These are phyloP conservation scores for Pythium pyrilobum DNA, from an alignment of 352 stramenopile genomes.

Conservation along the genomic window DNA sequence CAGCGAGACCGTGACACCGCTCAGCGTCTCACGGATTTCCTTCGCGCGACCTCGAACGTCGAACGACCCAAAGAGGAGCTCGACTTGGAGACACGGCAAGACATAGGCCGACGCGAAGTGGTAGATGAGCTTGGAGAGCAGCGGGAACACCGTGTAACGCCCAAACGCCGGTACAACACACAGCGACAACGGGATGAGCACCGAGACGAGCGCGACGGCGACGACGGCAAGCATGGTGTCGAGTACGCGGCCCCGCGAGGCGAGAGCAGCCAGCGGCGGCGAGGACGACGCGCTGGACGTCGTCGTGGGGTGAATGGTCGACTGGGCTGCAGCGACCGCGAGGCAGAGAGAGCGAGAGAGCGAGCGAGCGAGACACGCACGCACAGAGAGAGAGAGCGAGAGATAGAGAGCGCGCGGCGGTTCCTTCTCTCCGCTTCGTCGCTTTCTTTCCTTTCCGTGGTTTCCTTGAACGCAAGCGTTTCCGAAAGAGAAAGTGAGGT, in stretches of 20 bases:
- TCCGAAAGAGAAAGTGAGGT: constrained; percentile 7
- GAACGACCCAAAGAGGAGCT: constrained; percentile 19
- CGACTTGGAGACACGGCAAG: constrained; percentile 21
- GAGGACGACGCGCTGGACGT: background rate
- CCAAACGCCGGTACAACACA: constrained; percentile 26
- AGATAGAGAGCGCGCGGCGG: background rate
- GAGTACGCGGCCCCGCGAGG: constrained; percentile 1
- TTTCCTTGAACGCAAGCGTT: background rate
- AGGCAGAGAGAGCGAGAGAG: background rate
- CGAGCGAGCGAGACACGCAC: background rate
- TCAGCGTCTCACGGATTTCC: constrained; percentile 19
- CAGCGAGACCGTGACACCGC: constrained; percentile 19
- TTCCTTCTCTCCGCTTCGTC: background rate
- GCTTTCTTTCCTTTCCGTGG: background rate
- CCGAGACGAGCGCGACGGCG: constrained; percentile 16
- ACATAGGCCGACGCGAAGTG: constrained; percentile 24
- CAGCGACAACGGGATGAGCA: constrained; percentile 23
- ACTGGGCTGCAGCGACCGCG: too few relatives aligned
- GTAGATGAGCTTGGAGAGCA: constrained; percentile 23
- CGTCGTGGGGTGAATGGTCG: background rate
- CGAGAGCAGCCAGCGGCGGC: background rate
- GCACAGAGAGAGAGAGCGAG: background rate
- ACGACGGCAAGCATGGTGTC: constrained; percentile 16
- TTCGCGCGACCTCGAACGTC: constrained; percentile 10
- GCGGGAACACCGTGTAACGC: constrained; percentile 23